Conservation (phyloP, 2,329 filamentous ascomycete species). For the Aspergillus latus region DNA sequence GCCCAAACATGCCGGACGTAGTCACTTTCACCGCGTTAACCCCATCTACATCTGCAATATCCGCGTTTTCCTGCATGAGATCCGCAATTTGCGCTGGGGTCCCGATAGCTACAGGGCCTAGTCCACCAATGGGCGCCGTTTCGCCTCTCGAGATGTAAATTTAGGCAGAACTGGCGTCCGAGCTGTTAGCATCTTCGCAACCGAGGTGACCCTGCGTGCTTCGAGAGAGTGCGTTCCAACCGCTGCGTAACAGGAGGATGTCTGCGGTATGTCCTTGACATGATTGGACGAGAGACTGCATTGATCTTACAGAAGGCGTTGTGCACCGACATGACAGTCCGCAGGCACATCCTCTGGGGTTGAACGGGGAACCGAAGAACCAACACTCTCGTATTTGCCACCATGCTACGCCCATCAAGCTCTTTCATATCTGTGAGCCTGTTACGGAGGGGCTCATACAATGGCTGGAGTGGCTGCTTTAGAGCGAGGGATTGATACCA, state of each 20-base stretch:
- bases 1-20: constrained; percentile 54
- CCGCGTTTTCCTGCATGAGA: constrained; percentile 49
- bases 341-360: background rate
- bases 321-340: background rate
- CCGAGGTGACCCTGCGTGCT: constrained; percentile 52
- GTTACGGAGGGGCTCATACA: background rate
- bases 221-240: constrained; percentile 49
- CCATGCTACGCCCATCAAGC: background rate
- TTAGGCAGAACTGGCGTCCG: constrained; percentile 48
- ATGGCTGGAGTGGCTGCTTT: background rate
- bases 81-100: constrained; percentile 48
- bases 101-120: constrained; percentile 52
- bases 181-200: constrained; percentile 51
- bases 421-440: background rate
- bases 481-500: background rate
- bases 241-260: background rate
- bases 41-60: constrained; percentile 44
- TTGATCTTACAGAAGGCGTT: background rate
- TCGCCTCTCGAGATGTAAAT: constrained; percentile 50
- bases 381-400: background rate
- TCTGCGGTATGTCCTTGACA: background rate
- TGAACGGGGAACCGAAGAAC: background rate
- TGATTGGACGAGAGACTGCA: background rate
- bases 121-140: constrained; percentile 50
- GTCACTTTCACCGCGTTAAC: constrained; percentile 51